phyloP scores from a whole-genome alignment of 345 rosid species.

The Dimocarpus longan region DNA sequence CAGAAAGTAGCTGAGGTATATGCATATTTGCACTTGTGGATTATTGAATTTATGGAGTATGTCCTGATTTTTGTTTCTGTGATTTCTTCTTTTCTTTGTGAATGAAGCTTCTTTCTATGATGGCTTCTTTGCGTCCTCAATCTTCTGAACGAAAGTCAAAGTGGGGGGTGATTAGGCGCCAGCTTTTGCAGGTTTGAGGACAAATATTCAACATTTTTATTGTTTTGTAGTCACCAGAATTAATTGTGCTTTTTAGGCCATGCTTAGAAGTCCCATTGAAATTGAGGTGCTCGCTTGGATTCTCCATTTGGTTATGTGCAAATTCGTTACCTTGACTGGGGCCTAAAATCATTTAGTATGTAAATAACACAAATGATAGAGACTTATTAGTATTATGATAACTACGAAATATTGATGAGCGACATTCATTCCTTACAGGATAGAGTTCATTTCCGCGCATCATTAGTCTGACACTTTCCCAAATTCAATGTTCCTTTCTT shows the following conservation, averaged over 20 bases:
- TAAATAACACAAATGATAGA: background rate
- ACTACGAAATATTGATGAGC: background rate
- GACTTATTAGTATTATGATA: background rate
- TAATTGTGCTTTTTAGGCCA: background rate
- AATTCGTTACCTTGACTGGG: background rate
- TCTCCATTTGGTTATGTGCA: background rate
- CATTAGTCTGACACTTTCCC: background rate
- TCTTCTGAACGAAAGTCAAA: constrained; percentile 86
- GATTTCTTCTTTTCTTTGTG: constrained; percentile 6
- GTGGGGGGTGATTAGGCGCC: constrained; percentile 93
- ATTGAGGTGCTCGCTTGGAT: background rate
- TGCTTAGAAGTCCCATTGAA: background rate
- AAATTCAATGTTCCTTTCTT: background rate
- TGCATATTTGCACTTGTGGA: constrained; percentile 13
- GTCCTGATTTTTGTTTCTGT: constrained; percentile 30
- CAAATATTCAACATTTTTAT: constrained; percentile 8
- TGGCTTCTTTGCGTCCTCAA: constrained; percentile 88
- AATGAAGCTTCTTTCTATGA: constrained; percentile 86
- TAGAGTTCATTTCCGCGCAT: background rate
- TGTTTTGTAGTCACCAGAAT: background rate
- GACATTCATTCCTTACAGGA: background rate
- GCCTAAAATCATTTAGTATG: background rate
- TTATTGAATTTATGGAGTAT: constrained; percentile 17
- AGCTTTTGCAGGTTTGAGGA: constrained; percentile 83
- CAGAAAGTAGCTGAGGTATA: constrained; percentile 92